Conservation (phyloP, 2,329 filamentous ascomycete species). For the Amphichorda felina region DNA sequence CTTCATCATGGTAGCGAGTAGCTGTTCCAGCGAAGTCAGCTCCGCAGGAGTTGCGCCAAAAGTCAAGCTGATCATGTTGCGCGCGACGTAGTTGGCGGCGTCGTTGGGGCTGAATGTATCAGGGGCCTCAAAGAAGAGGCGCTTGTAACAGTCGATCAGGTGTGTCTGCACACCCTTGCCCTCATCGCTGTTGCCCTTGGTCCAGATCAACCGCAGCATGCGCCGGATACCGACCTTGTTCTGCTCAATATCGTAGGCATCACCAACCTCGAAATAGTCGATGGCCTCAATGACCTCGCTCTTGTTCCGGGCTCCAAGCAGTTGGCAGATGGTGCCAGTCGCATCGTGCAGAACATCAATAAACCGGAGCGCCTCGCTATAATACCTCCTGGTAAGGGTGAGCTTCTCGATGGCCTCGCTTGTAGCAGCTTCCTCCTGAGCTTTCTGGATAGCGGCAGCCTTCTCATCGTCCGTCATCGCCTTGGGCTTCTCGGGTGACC, state of each 20-base stretch:
- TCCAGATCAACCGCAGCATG: constrained; percentile 97
- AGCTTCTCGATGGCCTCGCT: constrained; percentile 81
- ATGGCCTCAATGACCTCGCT: constrained; percentile 98
- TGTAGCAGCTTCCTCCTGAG: constrained; percentile 76
- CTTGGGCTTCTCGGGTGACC: constrained; percentile 46
- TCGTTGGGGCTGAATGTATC: constrained; percentile 81
- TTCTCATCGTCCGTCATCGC: constrained; percentile 73
- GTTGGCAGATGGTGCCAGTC: constrained; percentile 69
- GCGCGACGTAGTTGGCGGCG: constrained; percentile 86
- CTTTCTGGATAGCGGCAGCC: constrained; percentile 61
- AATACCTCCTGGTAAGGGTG: constrained; percentile 80
- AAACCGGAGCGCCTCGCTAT: constrained; percentile 85
- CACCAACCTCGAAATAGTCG: constrained; percentile 92
- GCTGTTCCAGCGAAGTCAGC: constrained; percentile 86
- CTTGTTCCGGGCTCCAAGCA: constrained; percentile 92
- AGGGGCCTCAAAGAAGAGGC: constrained; percentile 91
- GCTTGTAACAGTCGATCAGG: constrained; percentile 91
- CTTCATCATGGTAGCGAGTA: constrained; percentile 97
- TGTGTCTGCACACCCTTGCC: constrained; percentile 96
- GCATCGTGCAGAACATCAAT: constrained; percentile 83
- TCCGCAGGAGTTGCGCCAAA: constrained; percentile 93
- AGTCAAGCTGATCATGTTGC: constrained; percentile 98
- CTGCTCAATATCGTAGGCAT: constrained; percentile 92
- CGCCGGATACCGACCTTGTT: constrained; percentile 85
- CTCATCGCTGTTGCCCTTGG: constrained; percentile 97